Evolutionary conservation across 2,329 filamentous ascomycete species (phyloP), one percentile per base, ranked within the genome.

Genomic region (Thielaviopsis ethacetica): DNA sequence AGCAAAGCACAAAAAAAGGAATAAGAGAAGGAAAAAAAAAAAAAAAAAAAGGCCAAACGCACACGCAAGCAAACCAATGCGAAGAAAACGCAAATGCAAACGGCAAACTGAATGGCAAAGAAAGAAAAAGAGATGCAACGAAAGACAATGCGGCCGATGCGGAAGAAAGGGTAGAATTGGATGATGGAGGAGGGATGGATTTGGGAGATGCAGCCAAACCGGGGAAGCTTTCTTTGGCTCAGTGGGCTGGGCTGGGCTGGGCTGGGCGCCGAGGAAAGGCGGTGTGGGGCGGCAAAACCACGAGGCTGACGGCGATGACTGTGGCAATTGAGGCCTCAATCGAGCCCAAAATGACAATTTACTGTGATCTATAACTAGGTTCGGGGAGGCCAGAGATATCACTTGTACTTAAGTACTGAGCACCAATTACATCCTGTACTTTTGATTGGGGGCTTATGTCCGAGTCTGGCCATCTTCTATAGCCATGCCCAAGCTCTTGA

Each of bases 111-210:
- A 53, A 58, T 58, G 50, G 34, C 56, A 44, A 44, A 13, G 4
- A 49, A 58, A 30, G 50, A 49, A 53, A 21, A 54, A 27, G 6
- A 55, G 54, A 63, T 59, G 56, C 59, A 61, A 52, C 59, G 57
- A 63, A 58, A 56, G 59, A 61, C 57, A 60, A 60, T 57, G 56
- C 49, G 27, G 13, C 22, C 22, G 50, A 27, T 41, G 50, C 50
- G 3, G 19, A 41, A 27, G 49, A 27, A 41, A 53, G 19, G 19
- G 26, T 3, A 44, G 34, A 21, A 22, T 51, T 12, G 1, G 4
- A 19, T 56, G 49, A 49, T 24, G 55, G 10, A 34, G 19, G 13
- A 50, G 10, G 21, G 27, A 27, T 22, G 22, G 50, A 52, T 24
- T 44, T 19, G 44, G 5, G 10, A 34, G 6, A 9, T 34, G 5